These are phyloP conservation scores for Synura sp. DNA, from an alignment of 352 stramenopile genomes.

Conservation along the genomic window DNA sequence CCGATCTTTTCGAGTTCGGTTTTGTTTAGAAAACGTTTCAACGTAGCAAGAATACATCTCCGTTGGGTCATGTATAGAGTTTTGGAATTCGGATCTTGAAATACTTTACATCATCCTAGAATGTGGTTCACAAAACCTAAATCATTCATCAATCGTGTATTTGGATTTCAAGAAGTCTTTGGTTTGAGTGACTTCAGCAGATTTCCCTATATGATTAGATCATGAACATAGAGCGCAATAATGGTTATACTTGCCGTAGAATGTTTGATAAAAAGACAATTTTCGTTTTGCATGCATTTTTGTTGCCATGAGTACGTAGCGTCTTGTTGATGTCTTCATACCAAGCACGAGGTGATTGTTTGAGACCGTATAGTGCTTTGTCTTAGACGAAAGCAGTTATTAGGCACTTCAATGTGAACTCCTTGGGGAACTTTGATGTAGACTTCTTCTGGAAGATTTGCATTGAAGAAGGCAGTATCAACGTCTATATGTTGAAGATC, in stretches of 20 bases:
- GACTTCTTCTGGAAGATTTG: slow-evolving; percentile 8
- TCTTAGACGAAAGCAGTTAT: slow-evolving; percentile 1
- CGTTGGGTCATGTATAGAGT: slow-evolving; percentile 19
- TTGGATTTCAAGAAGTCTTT: slow-evolving; percentile 26
- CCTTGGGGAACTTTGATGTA: slow-evolving; percentile 12
- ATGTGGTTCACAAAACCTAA: slow-evolving; percentile 20
- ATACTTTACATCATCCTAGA: slow-evolving; percentile 19
- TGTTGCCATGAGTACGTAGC: not conserved
- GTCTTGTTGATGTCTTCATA: slow-evolving; percentile 13
- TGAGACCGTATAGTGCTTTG: slow-evolving; percentile 17
- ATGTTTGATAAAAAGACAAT: slow-evolving; percentile 16
- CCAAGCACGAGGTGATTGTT: slow-evolving; percentile 17
- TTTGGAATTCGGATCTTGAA: slow-evolving; percentile 17
- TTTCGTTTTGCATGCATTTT: slow-evolving; percentile 30
- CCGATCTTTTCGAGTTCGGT: slow-evolving; percentile 26
- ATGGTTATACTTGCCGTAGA: not conserved
- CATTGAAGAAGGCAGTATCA: not conserved
- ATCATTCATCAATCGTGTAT: slow-evolving; percentile 21
- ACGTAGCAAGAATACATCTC: slow-evolving; percentile 23
- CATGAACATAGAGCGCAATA: slow-evolving; percentile 40
- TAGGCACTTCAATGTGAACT: not conserved
- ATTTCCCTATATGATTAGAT: slow-evolving; percentile 32
- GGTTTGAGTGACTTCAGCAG: slow-evolving; percentile 23
- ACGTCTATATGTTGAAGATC: slow-evolving; percentile 9
- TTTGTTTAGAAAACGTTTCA: slow-evolving; percentile 29